Base-by-base conservation (phyloP, 73 alveolate species). In the Paramecium tetraurelia region DNA sequence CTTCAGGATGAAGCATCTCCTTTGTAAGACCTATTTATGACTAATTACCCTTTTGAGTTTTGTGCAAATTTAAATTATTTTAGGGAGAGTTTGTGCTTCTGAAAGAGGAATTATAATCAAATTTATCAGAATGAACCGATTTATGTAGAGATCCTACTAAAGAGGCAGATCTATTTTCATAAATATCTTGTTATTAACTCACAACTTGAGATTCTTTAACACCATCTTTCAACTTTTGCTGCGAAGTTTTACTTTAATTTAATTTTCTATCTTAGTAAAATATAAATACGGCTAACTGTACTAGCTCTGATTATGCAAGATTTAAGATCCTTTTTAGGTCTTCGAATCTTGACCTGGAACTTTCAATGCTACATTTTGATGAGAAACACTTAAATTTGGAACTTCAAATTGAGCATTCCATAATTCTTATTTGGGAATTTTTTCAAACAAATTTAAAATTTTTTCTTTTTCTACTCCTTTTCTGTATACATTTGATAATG, bases 401-500 rank as follows among this genome's bases (percentile, higher is more conserved):
- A 89, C 87, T 44, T 89, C 94, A 89, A 89, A 89, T 0, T 59
- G 11, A 7, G 94, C 85, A 59, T 89, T 89, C 46, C 77, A 59
- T 89, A 89, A 89, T 70, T 89, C 94, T 44, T 71, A n/a, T 20
- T 46, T 24, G 14, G 83, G 43, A 4, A 89, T 77, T 38, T 63
- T 77, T 58, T 83, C 94, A 71, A 89, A 89, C 44, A 89, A 29
- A 44, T 89, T 89, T 20, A 89, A 24, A 1, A 89, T 38, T 71
- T 89, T 89, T 3, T 89, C 94, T 46, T 72, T 89, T 41, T 89
- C 94, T 2, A 89, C 87, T 40, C 94, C 94, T 71, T 71, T 89
- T 89, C 94, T 89, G 9, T 77, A 89, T 2, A 89, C 94, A 46
- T 89, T 89, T 20, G 89, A 59, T 40, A 89, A 89, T 27, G 92